Base-by-base conservation (phyloP, 768 basidiomycete genomes). In the Boletus subcaerulescens region DNA sequence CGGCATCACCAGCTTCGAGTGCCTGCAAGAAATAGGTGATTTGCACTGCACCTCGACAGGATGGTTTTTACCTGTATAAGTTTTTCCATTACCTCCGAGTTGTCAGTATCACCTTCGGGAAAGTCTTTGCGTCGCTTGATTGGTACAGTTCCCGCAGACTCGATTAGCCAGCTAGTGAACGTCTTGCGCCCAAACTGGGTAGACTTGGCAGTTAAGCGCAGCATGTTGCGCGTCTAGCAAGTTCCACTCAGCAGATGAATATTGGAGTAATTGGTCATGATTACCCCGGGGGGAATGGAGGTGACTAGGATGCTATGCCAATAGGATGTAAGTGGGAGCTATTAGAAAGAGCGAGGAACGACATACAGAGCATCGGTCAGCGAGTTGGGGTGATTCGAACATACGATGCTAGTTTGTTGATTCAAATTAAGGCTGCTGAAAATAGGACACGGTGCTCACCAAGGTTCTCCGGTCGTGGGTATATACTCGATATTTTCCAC, bases 161-260 rank as follows among this genome's bases (percentile, higher is more conserved):
- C 91, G 47, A 95, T 91, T 18, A 95, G 78, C 92, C 93, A 93
- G 58, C 87, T 90, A 9, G 89, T 91, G 69, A 95, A 91, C 3
- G 91, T 94, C 59, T 69, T 80, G 41, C 79, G 84, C 3, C 91
- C 89, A 62, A 95, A 95, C 61, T 89, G 87, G 0, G 92, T 91
- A 39, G 90, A 81, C 66, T 95, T 95, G 12, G 93, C 93, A 0
- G 93, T 95, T 40, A 95, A 73, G 13, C 92, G 85, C 6, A 95
- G 71, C 77, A 92, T 83, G 61, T 86, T 85, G 31, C 92, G 87
- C 59, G 77, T 81, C 89, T 91, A 65, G 32, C 38, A 41, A 11
- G 52, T 17, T 45, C 32, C 45, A 20, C 39, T 57, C 48, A 56
- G 52, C 18, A 44, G 41, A 46, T 31, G 60, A 11, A 42, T 56